Base-by-base conservation (phyloP, 179 eudicot genomes). In the Beta lomatogona region DNA sequence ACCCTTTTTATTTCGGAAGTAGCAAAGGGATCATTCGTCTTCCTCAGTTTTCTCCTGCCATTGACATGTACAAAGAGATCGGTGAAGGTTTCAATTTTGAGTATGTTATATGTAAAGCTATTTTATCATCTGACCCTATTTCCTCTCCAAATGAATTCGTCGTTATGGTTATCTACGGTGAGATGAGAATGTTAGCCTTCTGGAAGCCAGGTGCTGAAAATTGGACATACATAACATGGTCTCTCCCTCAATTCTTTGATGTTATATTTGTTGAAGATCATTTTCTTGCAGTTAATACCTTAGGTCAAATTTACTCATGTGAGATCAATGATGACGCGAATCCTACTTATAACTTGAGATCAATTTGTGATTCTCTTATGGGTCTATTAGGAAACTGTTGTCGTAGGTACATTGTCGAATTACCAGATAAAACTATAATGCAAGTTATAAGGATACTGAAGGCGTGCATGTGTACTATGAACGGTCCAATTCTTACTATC, bases 341-440 rank as follows among this genome's bases (percentile, higher is more conserved):
- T 55, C 78, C 63, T 63, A 52, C 45, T 22, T n/a, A 18, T 44
- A 18, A 68, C 9, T 13, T 61, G 41, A 36, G 36, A 3, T 0
- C 4, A 22, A 1, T 50, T 41, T 2, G 57, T 48, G 53, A 31
- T 58, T 48, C 68, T 2, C 19, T 63, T 50, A n/a, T 73, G 59
- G 41, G 44, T 46, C 16, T 28, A 13, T 1, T 36, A 36, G 82
- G 72, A 50, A 10, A 6, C 10, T 45, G 18, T 22, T 75, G 69
- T 71, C 79, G 69, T 11, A 65, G 80, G 69, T 83, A 82, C 75
- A 75, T 86, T 60, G 83, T 80, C 4, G 80, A 72, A 68, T 76
- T 76, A 50, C 73, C 77, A 16, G 73, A 83, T 31, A 78, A 85
- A 66, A 28, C 53, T 22, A 71, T 86, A 72, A 41, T 77, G 19